A percentile compares a stretch with the other conserved stretches of the same genome.
phyloP scores from a whole-genome alignment of 805 yeast genomes.

The Wickerhamomyces queroliae region DNA sequence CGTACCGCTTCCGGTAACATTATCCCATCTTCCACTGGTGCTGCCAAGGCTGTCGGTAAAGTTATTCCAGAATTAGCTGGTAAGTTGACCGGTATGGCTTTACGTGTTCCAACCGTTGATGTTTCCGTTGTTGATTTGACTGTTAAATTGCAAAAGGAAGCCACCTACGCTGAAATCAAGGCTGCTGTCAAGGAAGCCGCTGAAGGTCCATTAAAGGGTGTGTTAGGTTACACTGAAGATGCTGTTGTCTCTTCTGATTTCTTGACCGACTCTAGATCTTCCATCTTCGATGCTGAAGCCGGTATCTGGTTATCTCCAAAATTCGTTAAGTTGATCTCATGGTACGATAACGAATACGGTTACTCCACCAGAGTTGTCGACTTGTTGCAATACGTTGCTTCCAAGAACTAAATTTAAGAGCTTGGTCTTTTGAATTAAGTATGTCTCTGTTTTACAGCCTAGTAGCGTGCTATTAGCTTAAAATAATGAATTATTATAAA shows the following conservation, averaged over 20 bases:
- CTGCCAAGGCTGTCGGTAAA: constrained; percentile 73
- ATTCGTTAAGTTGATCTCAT: constrained; percentile 63
- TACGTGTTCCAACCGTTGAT: constrained; percentile 71
- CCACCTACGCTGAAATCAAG: constrained; percentile 62
- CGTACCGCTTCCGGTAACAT: constrained; percentile 73
- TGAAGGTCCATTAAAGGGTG: constrained; percentile 55
- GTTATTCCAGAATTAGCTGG: constrained; percentile 69
- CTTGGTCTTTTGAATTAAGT: background rate
- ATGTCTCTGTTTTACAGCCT: too few relatives aligned
- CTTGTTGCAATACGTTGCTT: constrained; percentile 58
- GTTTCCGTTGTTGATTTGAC: constrained; percentile 70
- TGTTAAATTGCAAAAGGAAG: constrained; percentile 50
- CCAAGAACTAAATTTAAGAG: constrained; percentile 5
- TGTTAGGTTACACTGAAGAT: constrained; percentile 66
- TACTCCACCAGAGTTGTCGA: constrained; percentile 75
- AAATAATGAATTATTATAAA: background rate
- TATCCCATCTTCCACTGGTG: constrained; percentile 73
- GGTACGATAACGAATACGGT: constrained; percentile 76
- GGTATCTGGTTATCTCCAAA: constrained; percentile 67
- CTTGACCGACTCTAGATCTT: constrained; percentile 56
- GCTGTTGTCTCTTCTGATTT: constrained; percentile 68
- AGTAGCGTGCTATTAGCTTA: too few relatives aligned
- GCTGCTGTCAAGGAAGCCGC: constrained; percentile 52
- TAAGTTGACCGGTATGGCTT: constrained; percentile 68
- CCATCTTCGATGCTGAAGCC: constrained; percentile 64